A percentile compares a stretch with the other conserved stretches of the same genome.
These are phyloP conservation scores for Emydomyces testavorans DNA, from an alignment of 2,329 filamentous ascomycete species.

Conservation along the genomic window DNA sequence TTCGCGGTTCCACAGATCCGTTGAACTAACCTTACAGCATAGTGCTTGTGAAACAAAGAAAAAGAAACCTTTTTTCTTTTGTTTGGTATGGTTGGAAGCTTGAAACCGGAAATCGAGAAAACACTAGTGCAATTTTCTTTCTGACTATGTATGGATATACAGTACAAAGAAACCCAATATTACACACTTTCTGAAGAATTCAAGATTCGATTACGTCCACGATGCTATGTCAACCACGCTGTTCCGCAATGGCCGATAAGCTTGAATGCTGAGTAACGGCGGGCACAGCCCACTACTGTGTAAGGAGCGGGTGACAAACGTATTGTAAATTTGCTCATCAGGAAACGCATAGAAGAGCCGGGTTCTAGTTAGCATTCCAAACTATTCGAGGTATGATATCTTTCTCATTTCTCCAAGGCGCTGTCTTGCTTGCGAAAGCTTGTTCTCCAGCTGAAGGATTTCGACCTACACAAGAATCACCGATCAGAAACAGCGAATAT, in stretches of 20 bases:
- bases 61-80: neutral
- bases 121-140: neutral
- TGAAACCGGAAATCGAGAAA: neutral
- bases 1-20: neutral
- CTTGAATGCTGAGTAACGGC: neutral
- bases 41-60: neutral
- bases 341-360: neutral
- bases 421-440: conserved; percentile 63
- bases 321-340: neutral
- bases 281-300: no score
- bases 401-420: conserved; percentile 95
- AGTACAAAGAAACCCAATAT: neutral
- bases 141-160: no score
- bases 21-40: neutral
- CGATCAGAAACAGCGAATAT: neutral
- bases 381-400: conserved; percentile 79
- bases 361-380: neutral
- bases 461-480: conserved; percentile 56
- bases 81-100: neutral
- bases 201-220: no score
- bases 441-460: conserved; percentile 89
- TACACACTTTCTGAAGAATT: neutral
- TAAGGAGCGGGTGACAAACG: neutral
- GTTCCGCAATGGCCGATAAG: neutral
- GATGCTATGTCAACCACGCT: no score